Evolutionary conservation across 2,329 filamentous ascomycete genomes (phyloP), one percentile per base, ranked within the genome.

Genomic region (Penicillium italicum): DNA sequence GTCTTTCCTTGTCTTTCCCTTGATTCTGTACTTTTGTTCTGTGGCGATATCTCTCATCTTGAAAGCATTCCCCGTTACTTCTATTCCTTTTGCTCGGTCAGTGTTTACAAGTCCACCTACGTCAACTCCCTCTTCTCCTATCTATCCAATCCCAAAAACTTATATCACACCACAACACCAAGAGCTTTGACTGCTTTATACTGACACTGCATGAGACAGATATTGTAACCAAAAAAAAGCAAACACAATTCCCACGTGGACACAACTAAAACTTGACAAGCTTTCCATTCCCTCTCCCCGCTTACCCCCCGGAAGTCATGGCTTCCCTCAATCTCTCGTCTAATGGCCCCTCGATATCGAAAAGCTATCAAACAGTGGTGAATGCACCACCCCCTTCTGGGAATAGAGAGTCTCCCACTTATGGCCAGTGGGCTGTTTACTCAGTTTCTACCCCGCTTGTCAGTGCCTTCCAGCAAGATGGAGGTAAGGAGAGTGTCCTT

Each of bases 341-440:
- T 71, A 90, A 91, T 73, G 89, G 89, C 12, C 85, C 87, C 61
- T 91, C 86, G 57, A 97, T 97, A 69, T 73, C 75, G 67, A 90
- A 88, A 77, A 91, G 87, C 77, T 88, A 90, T 72, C 81, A 87
- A 69, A 82, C 83, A 50, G 80, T 90, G 48, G 79, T 90, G 68
- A 83, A 87, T 71, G 77, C 83, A 50, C 74, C 83, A 47, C 72
- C 79, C 55, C 80, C 85, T 16, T 79, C 82, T 58, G 82, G 82
- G 14, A 69, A 82, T 55, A 79, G 82, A 10, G 80, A 80, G 70
- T 96, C 92, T 45, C 83, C 90, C 37, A 96, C 91, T 45, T 90
- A 89, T 70, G 91, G 85, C 60, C 90, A 93, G 79, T 99, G 94
- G 94, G 93, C 91, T 20, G 80, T 99, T 59, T 96, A 95, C 77